These are phyloP conservation scores for Backusella morwellensis DNA, from an alignment of 192 early-diverging fungal genomes.

Conservation along the genomic window DNA sequence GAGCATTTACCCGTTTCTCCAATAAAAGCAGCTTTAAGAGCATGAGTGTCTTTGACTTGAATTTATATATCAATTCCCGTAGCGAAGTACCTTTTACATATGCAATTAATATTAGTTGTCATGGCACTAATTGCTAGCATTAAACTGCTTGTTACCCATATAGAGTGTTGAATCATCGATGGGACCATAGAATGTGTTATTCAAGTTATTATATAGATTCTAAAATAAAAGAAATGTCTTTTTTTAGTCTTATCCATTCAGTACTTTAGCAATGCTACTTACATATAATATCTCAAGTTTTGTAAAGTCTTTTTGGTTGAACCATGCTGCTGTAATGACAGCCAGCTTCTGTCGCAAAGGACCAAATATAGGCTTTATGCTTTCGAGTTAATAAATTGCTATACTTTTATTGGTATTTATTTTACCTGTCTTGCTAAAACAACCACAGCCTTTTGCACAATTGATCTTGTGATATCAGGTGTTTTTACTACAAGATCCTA, in stretches of 20 bases:
- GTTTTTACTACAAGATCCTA: conserved; percentile 70
- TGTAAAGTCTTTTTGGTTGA: conserved; percentile 75
- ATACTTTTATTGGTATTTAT: background rate
- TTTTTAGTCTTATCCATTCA: conserved; percentile 4
- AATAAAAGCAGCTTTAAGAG: conserved; percentile 75
- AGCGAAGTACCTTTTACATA: conserved; percentile 58
- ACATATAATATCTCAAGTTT: conserved; percentile 73
- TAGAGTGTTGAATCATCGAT: conserved; percentile 65
- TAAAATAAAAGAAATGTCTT: conserved; percentile 14
- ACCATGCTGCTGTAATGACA: conserved; percentile 77
- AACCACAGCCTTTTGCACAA: conserved; percentile 81
- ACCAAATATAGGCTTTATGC: conserved; percentile 59
- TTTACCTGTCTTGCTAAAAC: conserved; percentile 63
- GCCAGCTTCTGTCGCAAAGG: conserved; percentile 70
- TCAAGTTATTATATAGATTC: conserved; percentile 65
- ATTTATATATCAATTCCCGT: conserved; percentile 67
- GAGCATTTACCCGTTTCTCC: conserved; percentile 58
- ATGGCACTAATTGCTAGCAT: background rate
- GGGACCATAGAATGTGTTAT: conserved; percentile 45
- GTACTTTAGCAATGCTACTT: conserved; percentile 1
- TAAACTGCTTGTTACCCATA: conserved; percentile 49
- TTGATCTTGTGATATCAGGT: conserved; percentile 73
- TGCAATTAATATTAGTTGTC: background rate
- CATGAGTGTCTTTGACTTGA: conserved; percentile 72
- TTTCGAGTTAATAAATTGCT: background rate